Base-by-base conservation (phyloP, 2,329 filamentous ascomycete genomes). In the Trichothecium roseum region DNA sequence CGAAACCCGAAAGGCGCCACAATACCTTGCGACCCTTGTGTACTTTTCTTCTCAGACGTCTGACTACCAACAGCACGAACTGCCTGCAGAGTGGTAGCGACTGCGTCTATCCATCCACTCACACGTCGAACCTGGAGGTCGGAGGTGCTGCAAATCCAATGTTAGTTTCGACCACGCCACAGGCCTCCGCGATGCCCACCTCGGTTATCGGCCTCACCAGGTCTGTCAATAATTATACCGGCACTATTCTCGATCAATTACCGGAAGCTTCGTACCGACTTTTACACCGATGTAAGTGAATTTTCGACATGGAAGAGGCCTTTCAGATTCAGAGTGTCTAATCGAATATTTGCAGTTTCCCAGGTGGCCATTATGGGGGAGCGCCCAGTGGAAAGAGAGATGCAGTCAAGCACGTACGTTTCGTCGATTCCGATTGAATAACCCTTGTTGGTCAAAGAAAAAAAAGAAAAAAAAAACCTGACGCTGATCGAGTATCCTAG, bases 81-180 rank as follows among this genome's bases (percentile, higher is more conserved):
- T 66, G 63, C 43, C 57, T 65, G 42, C 61, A 63, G 37, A 59
- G 56, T 37, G 63, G 63, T 39, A 59, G 54, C 47, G 60, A 60
- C 42, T 65, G 63, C 50, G 54, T 54, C 31, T 58, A 57, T 41
- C 51, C 51, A n/a, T 41, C 16, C 9, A 10, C 31, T 9, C 30
- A 15, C n/a, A 6, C 4, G 13, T 12, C 14, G 9, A 22, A n/a
- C 10, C 14, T 10, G 32, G 20, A 14, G 10, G 14, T 9, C 13
- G 14, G 14, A 17, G 16, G 15, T 16, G 30, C n/a, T 17, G 30
- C 16, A n/a, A 18, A 12, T 18, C 18, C 5, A 17, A 14, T 10
- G 6, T 13, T 12, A 6, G 13, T 15, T 22, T 9, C 16, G 12
- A 20, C 16, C 9, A 14, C 12, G 17, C 10, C 31, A 22, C 13